Evolutionary conservation across 2,329 filamentous ascomycete genomes (phyloP).

Genomic region (Fonsecaea multimorphosa): DNA sequence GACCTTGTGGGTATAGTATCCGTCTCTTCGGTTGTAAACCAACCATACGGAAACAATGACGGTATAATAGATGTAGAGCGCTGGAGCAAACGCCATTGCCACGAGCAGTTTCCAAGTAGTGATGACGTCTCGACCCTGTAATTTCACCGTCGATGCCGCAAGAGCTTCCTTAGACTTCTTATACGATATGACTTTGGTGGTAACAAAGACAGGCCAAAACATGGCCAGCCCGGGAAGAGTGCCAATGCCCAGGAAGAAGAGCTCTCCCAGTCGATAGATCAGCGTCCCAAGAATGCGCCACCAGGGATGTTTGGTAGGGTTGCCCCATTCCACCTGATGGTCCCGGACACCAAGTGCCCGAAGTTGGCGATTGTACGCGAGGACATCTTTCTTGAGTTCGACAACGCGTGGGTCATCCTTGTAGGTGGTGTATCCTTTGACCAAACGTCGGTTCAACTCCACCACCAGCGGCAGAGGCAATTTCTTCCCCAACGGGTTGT

Average conservation of each 20-base stretch:
- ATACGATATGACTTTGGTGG: slow-evolving; percentile 79
- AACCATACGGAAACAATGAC: slow-evolving; percentile 76
- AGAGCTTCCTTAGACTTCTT: slow-evolving; percentile 83
- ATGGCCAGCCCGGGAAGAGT: slow-evolving; percentile 86
- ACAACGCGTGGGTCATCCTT: slow-evolving; percentile 88
- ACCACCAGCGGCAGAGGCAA: slow-evolving; percentile 89
- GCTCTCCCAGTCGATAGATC: slow-evolving; percentile 79
- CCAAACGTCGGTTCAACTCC: slow-evolving; percentile 88
- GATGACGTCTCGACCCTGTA: slow-evolving; percentile 87
- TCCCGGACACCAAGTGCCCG: slow-evolving; percentile 86
- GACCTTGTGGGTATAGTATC: slow-evolving; percentile 78
- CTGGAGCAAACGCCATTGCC: slow-evolving; percentile 80
- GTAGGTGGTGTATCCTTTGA: slow-evolving; percentile 89
- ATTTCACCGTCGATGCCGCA: slow-evolving; percentile 84
- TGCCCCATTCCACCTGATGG: slow-evolving; percentile 83
- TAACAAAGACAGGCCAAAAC: slow-evolving; percentile 86
- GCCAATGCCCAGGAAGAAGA: slow-evolving; percentile 75
- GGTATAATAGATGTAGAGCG: slow-evolving; percentile 82
- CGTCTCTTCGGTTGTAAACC: slow-evolving; percentile 79
- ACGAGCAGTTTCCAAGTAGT: slow-evolving; percentile 93
- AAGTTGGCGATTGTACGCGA: slow-evolving; percentile 84
- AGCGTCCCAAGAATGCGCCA: slow-evolving; percentile 76
- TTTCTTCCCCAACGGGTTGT: slow-evolving; percentile 93
- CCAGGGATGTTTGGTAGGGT: slow-evolving; percentile 73
- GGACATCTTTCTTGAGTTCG: slow-evolving; percentile 74